Evolutionary conservation across 768 basidiomycete species (phyloP).

Genomic region (Termitomyces sp.): DNA sequence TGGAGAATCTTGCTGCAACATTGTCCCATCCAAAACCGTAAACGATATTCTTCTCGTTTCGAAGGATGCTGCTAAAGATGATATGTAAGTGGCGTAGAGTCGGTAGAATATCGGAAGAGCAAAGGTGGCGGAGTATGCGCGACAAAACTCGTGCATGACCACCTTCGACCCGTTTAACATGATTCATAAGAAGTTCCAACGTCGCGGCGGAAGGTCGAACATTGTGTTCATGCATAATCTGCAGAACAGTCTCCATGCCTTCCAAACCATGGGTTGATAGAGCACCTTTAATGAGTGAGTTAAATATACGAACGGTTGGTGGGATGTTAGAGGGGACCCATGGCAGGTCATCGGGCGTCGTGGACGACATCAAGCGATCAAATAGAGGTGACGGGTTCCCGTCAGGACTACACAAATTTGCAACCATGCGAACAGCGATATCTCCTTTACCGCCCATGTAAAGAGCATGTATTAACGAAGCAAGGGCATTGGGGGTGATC

Average conservation of each 20-base stretch:
- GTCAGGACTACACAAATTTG: slow-evolving; percentile 35
- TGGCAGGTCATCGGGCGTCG: slow-evolving; percentile 18
- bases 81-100: slow-evolving; percentile 56
- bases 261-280: slow-evolving; percentile 45
- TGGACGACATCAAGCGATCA: slow-evolving; percentile 16
- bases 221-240: slow-evolving; percentile 47
- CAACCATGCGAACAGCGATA: slow-evolving; percentile 48
- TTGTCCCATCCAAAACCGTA: slow-evolving; percentile 44
- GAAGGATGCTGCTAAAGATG: slow-evolving; percentile 47
- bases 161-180: slow-evolving; percentile 40
- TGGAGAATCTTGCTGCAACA: slow-evolving; percentile 33
- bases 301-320: slow-evolving; percentile 49
- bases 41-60: slow-evolving; percentile 42
- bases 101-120: slow-evolving; percentile 34
- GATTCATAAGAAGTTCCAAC: slow-evolving; percentile 46
- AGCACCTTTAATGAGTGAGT: slow-evolving; percentile 51
- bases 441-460: slow-evolving; percentile 40
- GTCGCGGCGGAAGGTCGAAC: slow-evolving; percentile 53
- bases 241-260: slow-evolving; percentile 40
- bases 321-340: slow-evolving; percentile 24
- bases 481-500: slow-evolving; percentile 41
- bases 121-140: slow-evolving; percentile 40
- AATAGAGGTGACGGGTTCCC: slow-evolving; percentile 24
- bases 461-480: slow-evolving; percentile 56
- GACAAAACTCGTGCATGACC: slow-evolving; percentile 42